Conservation (phyloP, 768 basidiomycete species). For the Boletus rex-veris region DNA sequence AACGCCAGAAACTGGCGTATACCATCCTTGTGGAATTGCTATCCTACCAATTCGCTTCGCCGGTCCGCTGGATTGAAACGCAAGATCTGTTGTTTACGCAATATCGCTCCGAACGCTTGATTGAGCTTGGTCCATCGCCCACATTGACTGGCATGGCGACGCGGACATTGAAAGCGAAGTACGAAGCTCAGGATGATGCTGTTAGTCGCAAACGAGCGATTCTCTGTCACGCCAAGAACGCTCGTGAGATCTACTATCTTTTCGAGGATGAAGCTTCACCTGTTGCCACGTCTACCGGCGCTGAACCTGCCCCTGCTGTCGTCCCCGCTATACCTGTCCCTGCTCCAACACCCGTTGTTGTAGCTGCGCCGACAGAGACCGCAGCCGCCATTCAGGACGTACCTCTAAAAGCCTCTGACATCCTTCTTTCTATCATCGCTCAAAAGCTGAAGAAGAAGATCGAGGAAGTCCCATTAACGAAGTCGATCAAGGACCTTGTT, state of each 20-base stretch:
- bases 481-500: conserved; percentile 97
- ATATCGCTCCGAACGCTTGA: conserved; percentile 87
- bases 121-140: conserved; percentile 95
- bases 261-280: conserved; percentile 78
- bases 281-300: conserved; percentile 20
- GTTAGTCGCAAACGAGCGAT: conserved; percentile 74
- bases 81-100: conserved; percentile 89
- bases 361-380: conserved; percentile 53
- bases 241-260: conserved; percentile 96
- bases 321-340: conserved; percentile 40
- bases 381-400: conserved; percentile 82
- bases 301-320: conserved; percentile 37
- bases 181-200: conserved; percentile 86
- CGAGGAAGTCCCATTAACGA: conserved; percentile 82
- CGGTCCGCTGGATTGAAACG: conserved; percentile 99
- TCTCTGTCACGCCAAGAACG: conserved; percentile 91
- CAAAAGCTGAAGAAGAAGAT: conserved; percentile 98
- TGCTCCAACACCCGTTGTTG: conserved; percentile 39
- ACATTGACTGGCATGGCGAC: conserved; percentile 94
- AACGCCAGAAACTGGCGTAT: conserved; percentile 93
- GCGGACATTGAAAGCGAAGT: conserved; percentile 89
- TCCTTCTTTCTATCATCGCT: conserved; percentile 83
- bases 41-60: conserved; percentile 97
- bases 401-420: conserved; percentile 88
- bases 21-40: conserved; percentile 94